phyloP scores from a whole-genome alignment of 2,329 filamentous ascomycete species.

The Rutstroemia sp. region DNA sequence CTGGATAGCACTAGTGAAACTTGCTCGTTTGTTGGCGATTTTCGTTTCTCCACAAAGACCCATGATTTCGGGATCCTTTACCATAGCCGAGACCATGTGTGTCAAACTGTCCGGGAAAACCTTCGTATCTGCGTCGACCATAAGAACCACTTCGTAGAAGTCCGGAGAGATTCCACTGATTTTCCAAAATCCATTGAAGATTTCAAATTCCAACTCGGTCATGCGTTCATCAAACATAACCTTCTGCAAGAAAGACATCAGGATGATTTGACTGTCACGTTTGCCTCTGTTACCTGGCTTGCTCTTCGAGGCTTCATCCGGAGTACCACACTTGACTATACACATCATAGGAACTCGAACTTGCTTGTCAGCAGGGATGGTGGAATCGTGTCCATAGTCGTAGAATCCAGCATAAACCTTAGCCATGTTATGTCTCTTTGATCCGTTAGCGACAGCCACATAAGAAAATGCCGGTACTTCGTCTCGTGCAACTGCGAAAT shows the following conservation, averaged over 20 bases:
- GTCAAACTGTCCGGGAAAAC: constrained; percentile 97
- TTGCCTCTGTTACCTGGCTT: constrained; percentile 98
- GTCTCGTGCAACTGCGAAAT: constrained; percentile 70
- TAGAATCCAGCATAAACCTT: constrained; percentile 98
- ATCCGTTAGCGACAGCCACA: constrained; percentile 88
- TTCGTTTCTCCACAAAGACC: constrained; percentile 98
- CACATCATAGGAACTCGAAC: constrained; percentile 97
- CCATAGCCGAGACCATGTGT: constrained; percentile 98
- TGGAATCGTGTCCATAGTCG: constrained; percentile 78
- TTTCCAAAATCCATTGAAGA: constrained; percentile 99
- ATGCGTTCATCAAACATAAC: constrained; percentile 99
- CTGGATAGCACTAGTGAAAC: constrained; percentile 96
- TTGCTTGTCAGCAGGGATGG: constrained; percentile 77
- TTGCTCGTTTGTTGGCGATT: constrained; percentile 95
- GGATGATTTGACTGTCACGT: constrained; percentile 96
- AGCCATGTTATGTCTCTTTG: constrained; percentile 99
- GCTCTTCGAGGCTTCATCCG: constrained; percentile 68
- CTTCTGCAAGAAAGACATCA: constrained; percentile 99
- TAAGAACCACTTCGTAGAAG: constrained; percentile 95
- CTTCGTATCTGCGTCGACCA: constrained; percentile 99
- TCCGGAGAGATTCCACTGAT: constrained; percentile 97
- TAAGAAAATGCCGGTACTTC: constrained; percentile 91
- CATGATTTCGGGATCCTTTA: constrained; percentile 98
- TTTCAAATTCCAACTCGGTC: constrained; percentile 98
- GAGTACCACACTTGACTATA: constrained; percentile 91